Evolutionary conservation across 116 monocot genomes (phyloP).

Genomic region (Zostera marina): DNA sequence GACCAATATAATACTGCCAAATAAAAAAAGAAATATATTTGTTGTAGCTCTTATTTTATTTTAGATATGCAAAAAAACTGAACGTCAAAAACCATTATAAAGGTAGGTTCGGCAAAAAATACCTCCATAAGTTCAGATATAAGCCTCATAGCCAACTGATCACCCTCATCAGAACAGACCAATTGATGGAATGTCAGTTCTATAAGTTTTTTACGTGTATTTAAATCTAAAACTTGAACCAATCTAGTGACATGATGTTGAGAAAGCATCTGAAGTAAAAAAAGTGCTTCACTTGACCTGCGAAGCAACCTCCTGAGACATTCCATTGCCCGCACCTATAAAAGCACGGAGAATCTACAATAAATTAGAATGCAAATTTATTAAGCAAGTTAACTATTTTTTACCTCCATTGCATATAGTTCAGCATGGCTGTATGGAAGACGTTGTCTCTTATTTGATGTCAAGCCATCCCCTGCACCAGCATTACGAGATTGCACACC

Average conservation of each 20-base stretch:
- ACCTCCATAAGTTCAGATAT: slow-evolving; percentile 95
- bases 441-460: slow-evolving; percentile 52
- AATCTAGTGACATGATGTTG: slow-evolving; percentile 76
- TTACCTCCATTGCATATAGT: slow-evolving; percentile 96
- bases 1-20: slow-evolving; percentile 72
- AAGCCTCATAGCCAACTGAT: slow-evolving; percentile 69
- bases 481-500: slow-evolving; percentile 8
- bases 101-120: slow-evolving; percentile 3
- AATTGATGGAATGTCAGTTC: slow-evolving; percentile 85
- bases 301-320: slow-evolving; percentile 88
- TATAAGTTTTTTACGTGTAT: slow-evolving; percentile 37
- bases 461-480: slow-evolving; percentile 20
- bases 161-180: slow-evolving; percentile 90
- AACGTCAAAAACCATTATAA: background rate
- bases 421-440: slow-evolving; percentile 55
- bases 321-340: slow-evolving; percentile 92
- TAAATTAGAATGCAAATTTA: slow-evolving; percentile 1
- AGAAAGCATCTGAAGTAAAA: slow-evolving; percentile 77
- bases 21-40: background rate
- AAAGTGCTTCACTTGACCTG: slow-evolving; percentile 91
- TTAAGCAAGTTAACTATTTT: background rate
- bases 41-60: background rate
- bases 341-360: background rate
- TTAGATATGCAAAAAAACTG: background rate
- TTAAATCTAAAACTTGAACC: slow-evolving; percentile 55